Conservation (phyloP, 2,329 filamentous ascomycete species). For the Colletotrichum tamarilloi region DNA sequence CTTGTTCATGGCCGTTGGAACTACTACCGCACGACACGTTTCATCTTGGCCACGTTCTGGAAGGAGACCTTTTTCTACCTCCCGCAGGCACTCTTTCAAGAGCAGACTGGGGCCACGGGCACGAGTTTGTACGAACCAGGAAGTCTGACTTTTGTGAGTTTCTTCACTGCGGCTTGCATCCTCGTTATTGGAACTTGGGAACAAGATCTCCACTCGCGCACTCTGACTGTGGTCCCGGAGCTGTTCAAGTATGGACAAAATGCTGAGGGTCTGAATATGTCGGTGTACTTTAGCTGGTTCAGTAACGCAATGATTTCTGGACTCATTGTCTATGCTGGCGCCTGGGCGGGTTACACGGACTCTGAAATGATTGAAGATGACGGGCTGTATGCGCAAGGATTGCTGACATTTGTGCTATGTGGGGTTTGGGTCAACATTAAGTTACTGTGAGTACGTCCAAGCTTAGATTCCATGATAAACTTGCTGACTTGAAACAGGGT, state of each 20-base stretch:
- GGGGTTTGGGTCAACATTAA: slow-evolving; percentile 14
- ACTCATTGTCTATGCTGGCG: slow-evolving; percentile 20
- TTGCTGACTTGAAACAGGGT: not conserved
- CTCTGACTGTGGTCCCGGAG: slow-evolving; percentile 88
- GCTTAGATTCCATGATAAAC: too few relatives aligned
- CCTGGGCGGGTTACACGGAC: not conserved
- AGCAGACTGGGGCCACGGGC: slow-evolving; percentile 86
- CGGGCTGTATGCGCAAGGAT: slow-evolving; percentile 6
- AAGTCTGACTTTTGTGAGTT: slow-evolving; percentile 89
- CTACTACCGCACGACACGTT: slow-evolving; percentile 89
- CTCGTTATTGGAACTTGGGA: slow-evolving; percentile 95
- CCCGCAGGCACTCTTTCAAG: slow-evolving; percentile 85
- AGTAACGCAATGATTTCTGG: slow-evolving; percentile 36
- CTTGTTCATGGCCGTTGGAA: slow-evolving; percentile 92
- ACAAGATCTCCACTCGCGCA: slow-evolving; percentile 85
- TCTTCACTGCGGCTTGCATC: slow-evolving; percentile 91
- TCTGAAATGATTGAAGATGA: slow-evolving; percentile 12
- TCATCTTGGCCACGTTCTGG: slow-evolving; percentile 92
- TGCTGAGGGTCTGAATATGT: slow-evolving; percentile 77
- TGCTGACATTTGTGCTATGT: not conserved
- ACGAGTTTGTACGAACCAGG: slow-evolving; percentile 93
- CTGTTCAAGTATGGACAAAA: slow-evolving; percentile 86
- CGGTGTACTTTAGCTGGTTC: slow-evolving; percentile 70
- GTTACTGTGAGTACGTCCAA: not conserved
- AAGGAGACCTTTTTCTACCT: slow-evolving; percentile 87